Evolutionary conservation across 352 stramenopile genomes (phyloP).

Genomic region (Globisporangium heterothallicum): DNA sequence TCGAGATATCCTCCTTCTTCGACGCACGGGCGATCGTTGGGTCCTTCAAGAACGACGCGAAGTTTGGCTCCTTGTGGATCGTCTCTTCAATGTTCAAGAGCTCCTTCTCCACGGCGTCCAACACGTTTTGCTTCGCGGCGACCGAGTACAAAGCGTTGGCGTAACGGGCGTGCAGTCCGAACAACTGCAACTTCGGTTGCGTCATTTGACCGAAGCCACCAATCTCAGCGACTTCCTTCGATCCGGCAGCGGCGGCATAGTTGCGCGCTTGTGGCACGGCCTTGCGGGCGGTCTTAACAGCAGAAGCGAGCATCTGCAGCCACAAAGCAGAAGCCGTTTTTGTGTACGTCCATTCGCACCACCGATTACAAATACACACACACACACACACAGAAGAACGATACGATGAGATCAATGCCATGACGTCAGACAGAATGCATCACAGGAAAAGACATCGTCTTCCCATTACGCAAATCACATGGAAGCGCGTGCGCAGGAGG

Average conservation of each 20-base stretch:
- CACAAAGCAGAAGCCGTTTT: not conserved
- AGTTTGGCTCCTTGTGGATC: slow-evolving; percentile 86
- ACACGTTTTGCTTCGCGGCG: slow-evolving; percentile 83
- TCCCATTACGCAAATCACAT: too few relatives aligned
- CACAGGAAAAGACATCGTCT: too few relatives aligned
- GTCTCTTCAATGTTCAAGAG: slow-evolving; percentile 78
- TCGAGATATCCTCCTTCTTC: slow-evolving; percentile 92
- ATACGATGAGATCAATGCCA: too few relatives aligned
- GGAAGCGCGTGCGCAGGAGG: too few relatives aligned
- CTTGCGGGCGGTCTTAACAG: slow-evolving; percentile 65
- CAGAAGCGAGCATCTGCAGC: slow-evolving; percentile 59
- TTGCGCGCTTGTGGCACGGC: slow-evolving; percentile 30
- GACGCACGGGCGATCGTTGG: slow-evolving; percentile 92
- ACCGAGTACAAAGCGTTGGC: slow-evolving; percentile 96
- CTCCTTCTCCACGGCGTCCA: slow-evolving; percentile 85
- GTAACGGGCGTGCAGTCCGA: slow-evolving; percentile 95
- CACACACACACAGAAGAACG: not conserved
- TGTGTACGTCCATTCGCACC: not conserved
- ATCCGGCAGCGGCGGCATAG: slow-evolving; percentile 25
- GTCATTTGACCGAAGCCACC: slow-evolving; percentile 76
- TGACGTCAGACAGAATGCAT: too few relatives aligned
- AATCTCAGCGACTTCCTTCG: slow-evolving; percentile 59
- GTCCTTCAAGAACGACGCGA: slow-evolving; percentile 94
- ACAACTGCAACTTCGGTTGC: slow-evolving; percentile 92
- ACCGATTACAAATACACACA: not conserved